A percentile compares a stretch with the other conserved stretches of the same genome.
These are phyloP conservation scores for Quercus phellos DNA, from an alignment of 331 rosid species.

Conservation along the genomic window DNA sequence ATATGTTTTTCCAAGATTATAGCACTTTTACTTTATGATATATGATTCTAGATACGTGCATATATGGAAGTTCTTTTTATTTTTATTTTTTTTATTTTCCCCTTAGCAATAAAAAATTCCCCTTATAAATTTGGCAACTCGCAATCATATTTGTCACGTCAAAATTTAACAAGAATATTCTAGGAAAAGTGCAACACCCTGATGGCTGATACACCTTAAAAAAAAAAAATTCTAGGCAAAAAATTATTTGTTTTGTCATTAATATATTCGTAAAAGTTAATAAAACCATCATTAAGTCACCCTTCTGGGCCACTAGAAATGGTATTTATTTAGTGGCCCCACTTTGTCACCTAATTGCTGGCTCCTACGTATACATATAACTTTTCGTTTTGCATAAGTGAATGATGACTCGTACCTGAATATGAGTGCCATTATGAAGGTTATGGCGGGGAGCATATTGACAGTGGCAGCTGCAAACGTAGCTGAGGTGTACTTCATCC, in stretches of 20 bases:
- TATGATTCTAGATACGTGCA: too few species aligned
- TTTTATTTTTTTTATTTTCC: too few species aligned
- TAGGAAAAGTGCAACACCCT: neutral
- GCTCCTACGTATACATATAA: slow-evolving; percentile 10
- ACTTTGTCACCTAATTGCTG: slow-evolving; percentile 9
- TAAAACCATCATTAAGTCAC: neutral
- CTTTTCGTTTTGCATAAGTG: slow-evolving; percentile 18
- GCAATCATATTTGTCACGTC: neutral
- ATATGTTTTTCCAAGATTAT: neutral
- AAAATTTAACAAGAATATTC: neutral
- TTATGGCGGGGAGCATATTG: slow-evolving; percentile 81
- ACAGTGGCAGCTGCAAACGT: slow-evolving; percentile 74
- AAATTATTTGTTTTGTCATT: neutral
- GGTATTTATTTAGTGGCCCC: neutral
- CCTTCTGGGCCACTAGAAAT: neutral
- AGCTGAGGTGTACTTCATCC: slow-evolving; percentile 79
- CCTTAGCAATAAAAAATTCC: neutral
- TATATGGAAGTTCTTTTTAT: too few species aligned
- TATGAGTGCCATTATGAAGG: slow-evolving; percentile 74
- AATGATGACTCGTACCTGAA: slow-evolving; percentile 56
- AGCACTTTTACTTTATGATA: too few species aligned
- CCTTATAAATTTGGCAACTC: neutral
- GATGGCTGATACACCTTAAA: neutral
- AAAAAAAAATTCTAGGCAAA: neutral
- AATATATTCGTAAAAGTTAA: too few species aligned